Conservation (phyloP, 768 basidiomycete genomes). For the Suillus weaverae region DNA sequence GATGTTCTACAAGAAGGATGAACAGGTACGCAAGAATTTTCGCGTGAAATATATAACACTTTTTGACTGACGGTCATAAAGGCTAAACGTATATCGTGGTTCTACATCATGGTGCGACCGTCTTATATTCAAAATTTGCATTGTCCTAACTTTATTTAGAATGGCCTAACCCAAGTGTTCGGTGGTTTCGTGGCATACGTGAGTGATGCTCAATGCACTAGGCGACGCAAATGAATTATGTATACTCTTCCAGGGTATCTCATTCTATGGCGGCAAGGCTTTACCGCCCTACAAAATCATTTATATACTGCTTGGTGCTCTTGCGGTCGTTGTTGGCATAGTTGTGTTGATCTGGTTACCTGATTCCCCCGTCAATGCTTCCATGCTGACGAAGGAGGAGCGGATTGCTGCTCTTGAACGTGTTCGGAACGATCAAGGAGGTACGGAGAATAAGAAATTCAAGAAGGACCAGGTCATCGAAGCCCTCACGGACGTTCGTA, state of each 20-base stretch:
- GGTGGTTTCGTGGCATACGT: constrained; percentile 68
- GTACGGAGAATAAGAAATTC: constrained; percentile 57
- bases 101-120: constrained; percentile 59
- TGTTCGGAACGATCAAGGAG: constrained; percentile 66
- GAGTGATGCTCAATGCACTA: constrained; percentile 13
- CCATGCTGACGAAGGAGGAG: constrained; percentile 56
- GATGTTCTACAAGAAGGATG: constrained; percentile 71
- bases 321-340: constrained; percentile 60
- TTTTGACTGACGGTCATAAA: constrained; percentile 22
- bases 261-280: constrained; percentile 47
- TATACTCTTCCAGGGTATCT: constrained; percentile 44
- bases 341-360: constrained; percentile 60
- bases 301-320: constrained; percentile 57
- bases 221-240: not conserved
- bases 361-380: constrained; percentile 63
- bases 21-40: constrained; percentile 41
- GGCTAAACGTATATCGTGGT: constrained; percentile 61
- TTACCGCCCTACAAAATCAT: constrained; percentile 63
- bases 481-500: constrained; percentile 55
- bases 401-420: constrained; percentile 63
- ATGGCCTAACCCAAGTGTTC: constrained; percentile 57
- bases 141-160: constrained; percentile 34
- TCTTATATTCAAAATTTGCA: not conserved
- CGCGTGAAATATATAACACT: not conserved
- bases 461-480: constrained; percentile 61